These are phyloP conservation scores for Diaporthe citrichinensis DNA, from an alignment of 2,329 filamentous ascomycete species.

Conservation along the genomic window DNA sequence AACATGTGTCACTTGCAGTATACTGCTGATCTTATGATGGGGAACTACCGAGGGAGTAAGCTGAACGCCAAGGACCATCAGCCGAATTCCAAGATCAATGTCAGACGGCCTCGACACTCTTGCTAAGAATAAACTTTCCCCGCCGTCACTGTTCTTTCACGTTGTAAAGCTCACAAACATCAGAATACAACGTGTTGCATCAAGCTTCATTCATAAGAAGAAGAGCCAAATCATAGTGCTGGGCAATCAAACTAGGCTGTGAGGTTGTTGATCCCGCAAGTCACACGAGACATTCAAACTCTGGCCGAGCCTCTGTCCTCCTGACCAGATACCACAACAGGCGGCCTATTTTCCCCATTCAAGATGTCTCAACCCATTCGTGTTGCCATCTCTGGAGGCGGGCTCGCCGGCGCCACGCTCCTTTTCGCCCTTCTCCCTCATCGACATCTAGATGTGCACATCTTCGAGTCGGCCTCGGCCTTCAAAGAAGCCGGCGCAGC, in stretches of 20 bases:
- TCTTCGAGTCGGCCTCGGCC: constrained; percentile 4
- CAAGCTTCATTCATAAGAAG: background rate
- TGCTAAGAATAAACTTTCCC: background rate
- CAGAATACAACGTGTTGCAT: background rate
- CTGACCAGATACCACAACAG: too few relatives aligned
- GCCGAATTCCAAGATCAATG: background rate
- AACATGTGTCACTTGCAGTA: background rate
- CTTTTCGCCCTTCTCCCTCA: constrained; percentile 14
- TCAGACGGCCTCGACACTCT: background rate
- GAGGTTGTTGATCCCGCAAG: too few relatives aligned
- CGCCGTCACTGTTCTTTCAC: background rate
- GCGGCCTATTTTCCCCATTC: too few relatives aligned
- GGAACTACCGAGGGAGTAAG: background rate
- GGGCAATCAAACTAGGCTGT: background rate
- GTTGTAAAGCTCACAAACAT: background rate
- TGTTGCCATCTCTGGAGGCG: constrained; percentile 42
- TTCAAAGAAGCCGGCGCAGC: constrained; percentile 13
- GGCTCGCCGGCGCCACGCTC: constrained; percentile 42
- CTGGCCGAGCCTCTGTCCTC: too few relatives aligned
- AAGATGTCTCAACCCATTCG: constrained; percentile 29
- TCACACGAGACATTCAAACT: too few relatives aligned
- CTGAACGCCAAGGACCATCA: background rate
- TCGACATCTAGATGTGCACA: constrained; percentile 21
- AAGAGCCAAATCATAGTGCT: background rate
- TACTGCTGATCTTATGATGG: background rate